These are phyloP conservation scores for Phytophthora pluvialis DNA, from an alignment of 352 stramenopile genomes.

Conservation along the genomic window DNA sequence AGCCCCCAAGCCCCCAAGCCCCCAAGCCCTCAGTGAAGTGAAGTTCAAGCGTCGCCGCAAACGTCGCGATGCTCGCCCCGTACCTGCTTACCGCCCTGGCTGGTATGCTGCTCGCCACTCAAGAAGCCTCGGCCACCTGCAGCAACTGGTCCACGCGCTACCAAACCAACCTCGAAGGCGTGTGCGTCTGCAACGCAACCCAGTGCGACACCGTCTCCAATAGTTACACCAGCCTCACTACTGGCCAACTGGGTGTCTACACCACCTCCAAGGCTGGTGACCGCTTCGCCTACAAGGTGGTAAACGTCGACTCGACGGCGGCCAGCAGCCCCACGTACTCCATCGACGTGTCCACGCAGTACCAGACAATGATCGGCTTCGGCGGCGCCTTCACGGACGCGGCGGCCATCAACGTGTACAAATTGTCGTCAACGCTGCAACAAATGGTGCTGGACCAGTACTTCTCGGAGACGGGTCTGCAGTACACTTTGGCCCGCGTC, in stretches of 20 bases:
- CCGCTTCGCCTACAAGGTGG: conserved; percentile 48
- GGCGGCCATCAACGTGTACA: conserved; percentile 84
- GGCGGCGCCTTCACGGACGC: conserved; percentile 91
- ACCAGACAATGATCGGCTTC: conserved; percentile 88
- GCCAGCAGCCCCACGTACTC: conserved; percentile 46
- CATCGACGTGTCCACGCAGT: conserved; percentile 60
- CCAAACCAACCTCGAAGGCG: conserved; percentile 51
- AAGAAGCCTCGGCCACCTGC: conserved; percentile 30
- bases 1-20: conserved; percentile 3
- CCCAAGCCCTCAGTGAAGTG: too few species aligned
- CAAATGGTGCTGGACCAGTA: conserved; percentile 80
- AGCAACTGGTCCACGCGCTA: conserved; percentile 54
- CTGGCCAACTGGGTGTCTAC: conserved; percentile 52
- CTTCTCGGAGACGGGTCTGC: conserved; percentile 70
- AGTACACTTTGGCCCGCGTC: conserved; percentile 86
- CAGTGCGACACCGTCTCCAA: conserved; percentile 64
- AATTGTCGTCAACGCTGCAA: conserved; percentile 61
- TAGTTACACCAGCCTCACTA: conserved; percentile 46
- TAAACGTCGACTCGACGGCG: conserved; percentile 31
- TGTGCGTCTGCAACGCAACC: conserved; percentile 59
- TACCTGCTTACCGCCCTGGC: conserved; percentile 8
- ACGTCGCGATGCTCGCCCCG: conserved; percentile 8
- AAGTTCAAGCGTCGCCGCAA: conserved; percentile 1
- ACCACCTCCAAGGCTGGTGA: conserved; percentile 54
- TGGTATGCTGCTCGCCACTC: conserved; percentile 8